phyloP scores from a whole-genome alignment of 371 early-diverging fungal genomes.

The Saksenaea oblongispora region DNA sequence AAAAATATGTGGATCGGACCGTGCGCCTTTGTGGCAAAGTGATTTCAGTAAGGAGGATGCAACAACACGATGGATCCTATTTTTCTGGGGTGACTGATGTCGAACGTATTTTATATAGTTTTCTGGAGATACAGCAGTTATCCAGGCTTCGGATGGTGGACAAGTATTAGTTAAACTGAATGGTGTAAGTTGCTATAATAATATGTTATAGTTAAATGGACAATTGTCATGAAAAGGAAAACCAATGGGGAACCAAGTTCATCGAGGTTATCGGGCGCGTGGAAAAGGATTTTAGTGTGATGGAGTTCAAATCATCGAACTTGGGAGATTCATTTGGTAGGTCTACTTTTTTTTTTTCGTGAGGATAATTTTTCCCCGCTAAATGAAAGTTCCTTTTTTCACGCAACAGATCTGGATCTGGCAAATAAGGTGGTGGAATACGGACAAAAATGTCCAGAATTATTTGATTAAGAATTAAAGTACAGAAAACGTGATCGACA shows the following conservation, averaged over 20 bases:
- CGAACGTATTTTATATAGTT: conserved; percentile 28
- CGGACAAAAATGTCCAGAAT: conserved; percentile 39
- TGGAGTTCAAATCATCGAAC: conserved; percentile 42
- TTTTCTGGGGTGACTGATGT: background rate
- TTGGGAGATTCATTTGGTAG: conserved; percentile 43
- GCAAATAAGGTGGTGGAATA: conserved; percentile 48
- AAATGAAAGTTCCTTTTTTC: background rate
- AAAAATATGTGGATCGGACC: conserved; percentile 52
- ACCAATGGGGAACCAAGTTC: conserved; percentile 42
- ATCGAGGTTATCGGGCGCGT: conserved; percentile 52
- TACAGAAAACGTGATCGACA: conserved; percentile 1
- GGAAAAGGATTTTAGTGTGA: conserved; percentile 35
- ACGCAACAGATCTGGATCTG: conserved; percentile 43
- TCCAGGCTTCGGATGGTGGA: conserved; percentile 54
- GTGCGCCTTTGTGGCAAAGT: conserved; percentile 61
- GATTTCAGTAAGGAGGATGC: conserved; percentile 45
- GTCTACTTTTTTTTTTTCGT: background rate
- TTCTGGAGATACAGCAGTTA: conserved; percentile 53
- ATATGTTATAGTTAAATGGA: background rate
- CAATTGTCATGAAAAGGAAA: conserved; percentile 27
- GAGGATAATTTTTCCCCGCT: background rate
- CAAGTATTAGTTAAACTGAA: conserved; percentile 51
- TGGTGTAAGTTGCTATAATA: conserved; percentile 39
- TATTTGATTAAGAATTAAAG: conserved; percentile 35
- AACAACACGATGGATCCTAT: background rate